Evolutionary conservation across 2,329 filamentous ascomycete species (phyloP).

Genomic region (Botryotinia globosa): DNA sequence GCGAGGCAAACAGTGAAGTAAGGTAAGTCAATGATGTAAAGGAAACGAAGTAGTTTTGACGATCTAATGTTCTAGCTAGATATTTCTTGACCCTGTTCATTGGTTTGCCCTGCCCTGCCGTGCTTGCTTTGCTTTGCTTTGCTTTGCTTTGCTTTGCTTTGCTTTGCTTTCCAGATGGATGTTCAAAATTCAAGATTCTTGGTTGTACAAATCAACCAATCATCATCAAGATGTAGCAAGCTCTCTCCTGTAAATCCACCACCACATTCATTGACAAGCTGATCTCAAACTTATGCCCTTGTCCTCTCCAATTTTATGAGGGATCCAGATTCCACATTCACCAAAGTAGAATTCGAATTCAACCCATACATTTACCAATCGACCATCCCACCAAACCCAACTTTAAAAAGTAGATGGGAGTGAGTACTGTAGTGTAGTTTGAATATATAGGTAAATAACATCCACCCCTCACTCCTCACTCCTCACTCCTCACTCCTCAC

Average conservation of each 20-base stretch:
- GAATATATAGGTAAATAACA: no score
- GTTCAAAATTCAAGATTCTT: slow-evolving; percentile 7
- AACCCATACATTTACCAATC: no score
- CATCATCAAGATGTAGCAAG: background rate
- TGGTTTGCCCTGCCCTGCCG: background rate
- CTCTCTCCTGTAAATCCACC: background rate
- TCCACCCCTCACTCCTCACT: no score
- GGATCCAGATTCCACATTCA: background rate
- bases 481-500: background rate
- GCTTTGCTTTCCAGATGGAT: slow-evolving; percentile 2
- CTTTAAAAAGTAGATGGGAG: no score
- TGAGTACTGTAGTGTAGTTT: no score
- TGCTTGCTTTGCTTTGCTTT: background rate
- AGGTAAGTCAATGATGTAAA: slow-evolving; percentile 13
- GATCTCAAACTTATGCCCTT: background rate
- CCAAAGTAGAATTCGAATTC: background rate
- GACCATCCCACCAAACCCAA: background rate
- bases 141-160: background rate
- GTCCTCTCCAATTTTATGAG: background rate
- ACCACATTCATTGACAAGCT: background rate
- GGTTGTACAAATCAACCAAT: slow-evolving; percentile 1
- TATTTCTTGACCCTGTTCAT: background rate
- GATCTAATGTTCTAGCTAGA: slow-evolving; percentile 3
- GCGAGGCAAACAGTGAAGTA: slow-evolving; percentile 13
- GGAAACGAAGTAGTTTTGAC: slow-evolving; percentile 10